A percentile compares a stretch with the other conserved stretches of the same genome.
These are phyloP conservation scores for Micromonas commoda DNA, from an alignment of 139 green algal genomes.

Conservation along the genomic window DNA sequence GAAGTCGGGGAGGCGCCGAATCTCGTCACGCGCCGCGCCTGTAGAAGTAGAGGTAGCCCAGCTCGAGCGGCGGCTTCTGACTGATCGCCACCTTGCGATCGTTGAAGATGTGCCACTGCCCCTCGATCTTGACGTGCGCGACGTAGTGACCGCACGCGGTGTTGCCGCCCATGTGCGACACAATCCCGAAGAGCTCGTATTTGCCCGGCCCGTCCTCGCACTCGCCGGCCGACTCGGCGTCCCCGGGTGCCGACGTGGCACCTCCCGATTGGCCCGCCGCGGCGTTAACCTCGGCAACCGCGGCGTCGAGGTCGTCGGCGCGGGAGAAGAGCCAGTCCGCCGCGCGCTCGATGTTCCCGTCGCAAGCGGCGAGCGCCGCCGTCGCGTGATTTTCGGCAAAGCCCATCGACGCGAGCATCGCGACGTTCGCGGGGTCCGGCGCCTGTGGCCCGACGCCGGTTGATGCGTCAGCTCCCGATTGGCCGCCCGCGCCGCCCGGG, in stretches of 20 bases:
- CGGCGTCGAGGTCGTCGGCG: constrained; percentile 66
- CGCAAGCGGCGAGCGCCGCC: constrained; percentile 45
- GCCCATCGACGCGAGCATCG: constrained; percentile 71
- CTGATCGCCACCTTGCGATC: constrained; percentile 93
- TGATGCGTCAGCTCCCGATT: not conserved
- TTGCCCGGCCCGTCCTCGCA: constrained; percentile 19
- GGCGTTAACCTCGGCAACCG: constrained; percentile 4
- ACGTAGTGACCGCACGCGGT: constrained; percentile 95
- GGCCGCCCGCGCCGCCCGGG: not conserved
- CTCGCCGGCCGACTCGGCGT: not conserved
- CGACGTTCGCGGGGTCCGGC: constrained; percentile 39
- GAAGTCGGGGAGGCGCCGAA: not conserved
- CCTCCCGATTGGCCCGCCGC: not conserved
- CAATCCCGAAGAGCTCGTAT: constrained; percentile 83
- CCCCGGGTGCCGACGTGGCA: no score
- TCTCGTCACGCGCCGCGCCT: constrained; percentile 31
- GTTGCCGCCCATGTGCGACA: constrained; percentile 91
- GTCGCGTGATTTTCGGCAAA: constrained; percentile 44
- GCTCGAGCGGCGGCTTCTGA: constrained; percentile 65
- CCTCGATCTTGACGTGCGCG: constrained; percentile 73
- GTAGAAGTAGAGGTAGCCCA: constrained; percentile 95
- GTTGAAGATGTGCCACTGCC: constrained; percentile 92
- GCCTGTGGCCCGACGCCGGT: not conserved
- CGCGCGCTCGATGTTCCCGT: constrained; percentile 75
- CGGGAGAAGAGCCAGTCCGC: constrained; percentile 80